Conservation (phyloP, 2,329 filamentous ascomycete genomes). For the Cladorrhinum sp. region DNA sequence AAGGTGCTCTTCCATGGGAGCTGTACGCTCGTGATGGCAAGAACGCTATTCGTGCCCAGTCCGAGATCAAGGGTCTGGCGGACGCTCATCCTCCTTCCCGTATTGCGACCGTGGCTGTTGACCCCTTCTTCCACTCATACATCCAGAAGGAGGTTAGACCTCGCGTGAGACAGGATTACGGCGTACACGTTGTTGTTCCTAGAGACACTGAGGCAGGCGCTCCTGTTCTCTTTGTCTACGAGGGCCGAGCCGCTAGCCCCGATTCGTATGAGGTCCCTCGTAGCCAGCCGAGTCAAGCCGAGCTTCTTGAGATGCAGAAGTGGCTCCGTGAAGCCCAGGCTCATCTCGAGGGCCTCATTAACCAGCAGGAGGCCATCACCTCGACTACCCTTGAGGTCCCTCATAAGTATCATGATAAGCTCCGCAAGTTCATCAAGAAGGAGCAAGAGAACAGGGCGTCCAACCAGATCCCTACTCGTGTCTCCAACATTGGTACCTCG, state of each 20-base stretch:
- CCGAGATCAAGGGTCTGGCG: conserved; percentile 71
- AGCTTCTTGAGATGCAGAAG: conserved; percentile 53
- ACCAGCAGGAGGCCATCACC: conserved; percentile 55
- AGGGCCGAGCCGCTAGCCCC: conserved; percentile 51
- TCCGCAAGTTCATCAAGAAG: conserved; percentile 61
- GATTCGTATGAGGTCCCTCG: conserved; percentile 55
- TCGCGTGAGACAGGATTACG: conserved; percentile 63
- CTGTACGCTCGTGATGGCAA: conserved; percentile 84
- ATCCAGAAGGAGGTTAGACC: conserved; percentile 62
- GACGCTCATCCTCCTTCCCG: conserved; percentile 70
- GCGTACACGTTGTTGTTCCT: conserved; percentile 71
- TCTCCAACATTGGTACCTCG: conserved; percentile 56
- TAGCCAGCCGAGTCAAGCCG: conserved; percentile 47
- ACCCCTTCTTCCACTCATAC: conserved; percentile 76
- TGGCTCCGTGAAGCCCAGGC: conserved; percentile 54
- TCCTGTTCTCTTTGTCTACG: conserved; percentile 70
- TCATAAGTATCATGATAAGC: conserved; percentile 61
- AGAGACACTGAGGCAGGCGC: conserved; percentile 56
- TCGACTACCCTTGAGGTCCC: conserved; percentile 55
- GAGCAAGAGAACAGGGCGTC: conserved; percentile 57
- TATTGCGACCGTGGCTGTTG: conserved; percentile 64
- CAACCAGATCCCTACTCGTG: conserved; percentile 58
- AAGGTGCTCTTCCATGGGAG: conserved; percentile 77
- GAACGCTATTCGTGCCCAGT: conserved; percentile 72
- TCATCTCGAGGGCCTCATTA: conserved; percentile 56